Percentiles rank a stretch among this genome's conserved stretches.
Evolutionary conservation across 495 filamentous ascomycete genomes (phyloP).

Genomic region (Penicillium maclennaniae): DNA sequence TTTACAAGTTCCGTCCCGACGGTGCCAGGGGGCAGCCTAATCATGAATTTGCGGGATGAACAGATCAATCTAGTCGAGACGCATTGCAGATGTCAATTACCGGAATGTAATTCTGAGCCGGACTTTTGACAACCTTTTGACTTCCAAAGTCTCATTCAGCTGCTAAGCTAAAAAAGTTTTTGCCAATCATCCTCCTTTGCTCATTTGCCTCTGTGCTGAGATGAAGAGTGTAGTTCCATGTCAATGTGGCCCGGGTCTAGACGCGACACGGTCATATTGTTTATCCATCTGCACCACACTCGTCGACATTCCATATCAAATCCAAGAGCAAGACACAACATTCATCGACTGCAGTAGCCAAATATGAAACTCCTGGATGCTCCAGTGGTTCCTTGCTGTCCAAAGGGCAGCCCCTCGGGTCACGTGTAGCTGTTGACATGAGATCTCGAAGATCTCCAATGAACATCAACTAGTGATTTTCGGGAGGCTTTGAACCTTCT

Average conservation of each 20-base stretch:
- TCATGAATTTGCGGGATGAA: conserved; percentile 19
- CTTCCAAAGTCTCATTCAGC: background rate
- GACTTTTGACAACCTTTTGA: background rate
- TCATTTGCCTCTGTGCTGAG: background rate
- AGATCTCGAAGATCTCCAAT: background rate
- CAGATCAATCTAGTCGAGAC: background rate
- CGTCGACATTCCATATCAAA: background rate
- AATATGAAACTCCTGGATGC: conserved; percentile 25
- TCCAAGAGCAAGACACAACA: conserved; percentile 1
- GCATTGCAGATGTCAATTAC: background rate
- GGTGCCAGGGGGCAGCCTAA: conserved; percentile 10
- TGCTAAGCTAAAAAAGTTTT: background rate
- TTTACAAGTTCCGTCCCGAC: conserved; percentile 14
- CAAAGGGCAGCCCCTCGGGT: conserved; percentile 11
- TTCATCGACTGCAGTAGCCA: conserved; percentile 7
- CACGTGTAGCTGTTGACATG: conserved; percentile 1
- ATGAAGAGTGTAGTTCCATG: background rate
- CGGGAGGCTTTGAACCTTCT: background rate
- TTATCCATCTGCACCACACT: background rate
- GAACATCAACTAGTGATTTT: background rate
- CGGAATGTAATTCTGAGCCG: background rate
- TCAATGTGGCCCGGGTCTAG: background rate
- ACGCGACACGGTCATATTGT: background rate
- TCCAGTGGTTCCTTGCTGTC: conserved; percentile 7
- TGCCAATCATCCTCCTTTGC: background rate